These are phyloP conservation scores for Aethionema arabicum DNA, from an alignment of 345 rosid genomes.

Conservation along the genomic window DNA sequence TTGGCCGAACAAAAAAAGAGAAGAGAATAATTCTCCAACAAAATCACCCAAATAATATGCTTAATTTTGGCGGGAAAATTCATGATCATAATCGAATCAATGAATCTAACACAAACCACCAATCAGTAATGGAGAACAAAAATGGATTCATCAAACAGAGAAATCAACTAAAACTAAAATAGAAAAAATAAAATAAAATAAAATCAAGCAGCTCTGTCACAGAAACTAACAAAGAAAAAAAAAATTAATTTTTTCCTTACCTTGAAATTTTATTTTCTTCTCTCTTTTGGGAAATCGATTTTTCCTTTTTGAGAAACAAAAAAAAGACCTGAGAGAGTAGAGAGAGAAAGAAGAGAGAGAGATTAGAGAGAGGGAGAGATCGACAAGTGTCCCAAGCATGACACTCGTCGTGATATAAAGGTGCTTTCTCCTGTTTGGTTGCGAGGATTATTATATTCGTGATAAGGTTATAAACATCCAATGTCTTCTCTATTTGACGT, in stretches of 20 bases:
- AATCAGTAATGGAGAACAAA: slow-evolving; percentile 22
- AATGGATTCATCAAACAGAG: not conserved
- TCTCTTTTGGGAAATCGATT: slow-evolving; percentile 6
- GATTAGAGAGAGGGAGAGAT: slow-evolving; percentile 30
- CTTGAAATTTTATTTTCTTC: slow-evolving; percentile 10
- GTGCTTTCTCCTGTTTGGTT: slow-evolving; percentile 32
- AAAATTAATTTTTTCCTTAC: slow-evolving; percentile 23
- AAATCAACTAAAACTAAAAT: not conserved
- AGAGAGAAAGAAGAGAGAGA: slow-evolving; percentile 20
- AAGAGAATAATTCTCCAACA: slow-evolving; percentile 2
- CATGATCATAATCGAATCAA: slow-evolving; percentile 27
- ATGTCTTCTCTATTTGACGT: slow-evolving; percentile 16
- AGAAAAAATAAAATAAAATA: not conserved
- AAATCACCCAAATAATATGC: slow-evolving; percentile 28
- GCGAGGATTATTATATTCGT: slow-evolving; percentile 18
- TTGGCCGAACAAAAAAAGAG: not conserved
- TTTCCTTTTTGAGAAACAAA: slow-evolving; percentile 28
- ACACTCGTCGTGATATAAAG: slow-evolving; percentile 79
- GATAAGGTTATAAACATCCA: slow-evolving; percentile 23
- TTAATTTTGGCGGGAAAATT: slow-evolving; percentile 24
- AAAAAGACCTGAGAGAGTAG: slow-evolving; percentile 22
- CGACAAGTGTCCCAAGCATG: slow-evolving; percentile 77
- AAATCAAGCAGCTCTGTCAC: slow-evolving; percentile 27
- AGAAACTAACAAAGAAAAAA: slow-evolving; percentile 12
- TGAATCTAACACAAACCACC: slow-evolving; percentile 27